A percentile compares a stretch with the other conserved stretches of the same genome.
Conservation (phyloP, 306 rosid genomes). For the Pueraria montana region DNA sequence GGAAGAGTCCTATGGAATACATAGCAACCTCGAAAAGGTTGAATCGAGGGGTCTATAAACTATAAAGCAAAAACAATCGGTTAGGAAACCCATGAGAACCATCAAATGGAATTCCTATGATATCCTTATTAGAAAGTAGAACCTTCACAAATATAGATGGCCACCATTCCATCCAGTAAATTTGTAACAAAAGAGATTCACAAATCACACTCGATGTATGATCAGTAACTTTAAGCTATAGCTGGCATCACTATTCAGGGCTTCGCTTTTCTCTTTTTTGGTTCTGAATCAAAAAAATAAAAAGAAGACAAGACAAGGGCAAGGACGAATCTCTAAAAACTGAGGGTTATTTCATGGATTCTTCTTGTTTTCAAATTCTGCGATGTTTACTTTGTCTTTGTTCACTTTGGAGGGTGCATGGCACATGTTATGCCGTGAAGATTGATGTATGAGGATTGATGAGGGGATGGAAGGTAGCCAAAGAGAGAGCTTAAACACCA, state of each 20-base stretch:
- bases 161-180: conserved; percentile 46
- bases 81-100: conserved; percentile 49
- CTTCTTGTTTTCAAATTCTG: conserved; percentile 32
- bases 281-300: conserved; percentile 35
- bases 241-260: conserved; percentile 44
- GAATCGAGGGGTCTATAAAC: conserved; percentile 45
- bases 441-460: conserved; percentile 46
- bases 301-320: conserved; percentile 36
- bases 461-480: conserved; percentile 37
- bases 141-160: conserved; percentile 57
- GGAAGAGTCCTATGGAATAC: background rate
- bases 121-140: conserved; percentile 35
- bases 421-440: conserved; percentile 45
- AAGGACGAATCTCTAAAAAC: conserved; percentile 25
- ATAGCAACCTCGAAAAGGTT: conserved; percentile 37
- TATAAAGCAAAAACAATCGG: conserved; percentile 39
- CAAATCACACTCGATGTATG: background rate
- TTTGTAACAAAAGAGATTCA: conserved; percentile 16
- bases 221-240: conserved; percentile 39
- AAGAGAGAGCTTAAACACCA: conserved; percentile 53
- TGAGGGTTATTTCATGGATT: conserved; percentile 40
- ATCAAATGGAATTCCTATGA: conserved; percentile 40
- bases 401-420: conserved; percentile 46
- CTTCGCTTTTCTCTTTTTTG: conserved; percentile 13
- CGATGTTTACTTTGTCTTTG: conserved; percentile 52